phyloP scores from a whole-genome alignment of 257 asterid genomes.

The Plantago major region DNA sequence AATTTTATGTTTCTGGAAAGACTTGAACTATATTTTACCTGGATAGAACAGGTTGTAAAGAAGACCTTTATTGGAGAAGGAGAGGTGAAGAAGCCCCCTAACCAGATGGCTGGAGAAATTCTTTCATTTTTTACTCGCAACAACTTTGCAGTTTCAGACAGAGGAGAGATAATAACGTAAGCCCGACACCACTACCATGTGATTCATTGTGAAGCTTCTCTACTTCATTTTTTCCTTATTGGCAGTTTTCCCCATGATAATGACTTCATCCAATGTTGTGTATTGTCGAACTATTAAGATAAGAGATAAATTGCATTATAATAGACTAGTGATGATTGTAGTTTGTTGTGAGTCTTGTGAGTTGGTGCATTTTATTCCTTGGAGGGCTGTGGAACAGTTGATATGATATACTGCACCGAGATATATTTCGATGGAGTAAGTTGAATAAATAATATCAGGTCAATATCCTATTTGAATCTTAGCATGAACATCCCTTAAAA shows the following conservation, averaged over 20 bases:
- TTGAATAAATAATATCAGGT: too few relatives aligned
- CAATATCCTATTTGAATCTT: too few relatives aligned
- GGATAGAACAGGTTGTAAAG: constrained; percentile 61
- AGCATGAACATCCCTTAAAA: too few relatives aligned
- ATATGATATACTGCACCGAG: too few relatives aligned
- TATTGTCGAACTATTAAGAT: too few relatives aligned
- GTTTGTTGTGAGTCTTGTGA: too few relatives aligned
- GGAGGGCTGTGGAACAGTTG: too few relatives aligned
- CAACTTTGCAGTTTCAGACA: constrained; percentile 64
- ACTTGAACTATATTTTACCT: not conserved
- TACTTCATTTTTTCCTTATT: not conserved
- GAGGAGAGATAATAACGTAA: constrained; percentile 91
- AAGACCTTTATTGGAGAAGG: constrained; percentile 70
- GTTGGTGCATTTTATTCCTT: too few relatives aligned
- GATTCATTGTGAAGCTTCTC: constrained; percentile 6
- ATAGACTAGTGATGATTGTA: too few relatives aligned
- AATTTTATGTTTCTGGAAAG: not conserved
- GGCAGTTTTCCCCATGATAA: not conserved
- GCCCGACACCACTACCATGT: constrained; percentile 21
- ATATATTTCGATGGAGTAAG: too few relatives aligned
- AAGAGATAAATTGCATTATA: too few relatives aligned
- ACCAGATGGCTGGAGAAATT: constrained; percentile 79
- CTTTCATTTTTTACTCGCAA: constrained; percentile 85
- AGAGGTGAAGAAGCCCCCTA: constrained; percentile 49
- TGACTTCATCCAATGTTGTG: too few relatives aligned